phyloP scores from a whole-genome alignment of 2,329 filamentous ascomycete genomes.

The Emmonsiellopsis sp. region DNA sequence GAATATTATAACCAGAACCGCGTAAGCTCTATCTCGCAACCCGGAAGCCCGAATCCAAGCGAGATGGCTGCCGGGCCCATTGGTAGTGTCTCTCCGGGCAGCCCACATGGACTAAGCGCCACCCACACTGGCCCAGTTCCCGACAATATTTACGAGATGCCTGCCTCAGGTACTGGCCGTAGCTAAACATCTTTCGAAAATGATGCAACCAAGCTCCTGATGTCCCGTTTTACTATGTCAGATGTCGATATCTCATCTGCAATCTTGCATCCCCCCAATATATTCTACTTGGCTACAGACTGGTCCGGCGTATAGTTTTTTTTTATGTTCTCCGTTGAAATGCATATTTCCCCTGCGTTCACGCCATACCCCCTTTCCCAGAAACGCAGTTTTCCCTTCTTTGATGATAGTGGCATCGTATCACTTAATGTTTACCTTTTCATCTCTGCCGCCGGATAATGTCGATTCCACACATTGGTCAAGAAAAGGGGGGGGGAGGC shows the following conservation, averaged over 20 bases:
- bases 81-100: background rate
- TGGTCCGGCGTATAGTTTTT: too few relatives aligned
- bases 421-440: too few relatives aligned
- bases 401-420: too few relatives aligned
- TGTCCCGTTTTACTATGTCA: too few relatives aligned
- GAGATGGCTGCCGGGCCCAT: background rate
- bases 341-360: background rate
- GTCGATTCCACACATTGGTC: too few relatives aligned
- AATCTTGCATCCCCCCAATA: too few relatives aligned
- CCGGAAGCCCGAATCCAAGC: background rate
- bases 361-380: background rate
- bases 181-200: background rate
- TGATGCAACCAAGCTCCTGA: too few relatives aligned
- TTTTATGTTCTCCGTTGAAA: background rate
- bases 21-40: constrained; percentile 2
- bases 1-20: constrained; percentile 10
- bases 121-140: constrained; percentile 11
- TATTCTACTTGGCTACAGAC: too few relatives aligned
- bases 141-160: constrained; percentile 13
- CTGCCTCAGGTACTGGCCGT: background rate
- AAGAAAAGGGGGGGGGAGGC: too few relatives aligned
- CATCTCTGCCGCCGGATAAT: too few relatives aligned
- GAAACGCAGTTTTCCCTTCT: too few relatives aligned
- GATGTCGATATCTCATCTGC: too few relatives aligned
- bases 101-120: constrained; percentile 7